phyloP scores from a whole-genome alignment of 2,329 filamentous ascomycete genomes.

The Anthostomella pinea region DNA sequence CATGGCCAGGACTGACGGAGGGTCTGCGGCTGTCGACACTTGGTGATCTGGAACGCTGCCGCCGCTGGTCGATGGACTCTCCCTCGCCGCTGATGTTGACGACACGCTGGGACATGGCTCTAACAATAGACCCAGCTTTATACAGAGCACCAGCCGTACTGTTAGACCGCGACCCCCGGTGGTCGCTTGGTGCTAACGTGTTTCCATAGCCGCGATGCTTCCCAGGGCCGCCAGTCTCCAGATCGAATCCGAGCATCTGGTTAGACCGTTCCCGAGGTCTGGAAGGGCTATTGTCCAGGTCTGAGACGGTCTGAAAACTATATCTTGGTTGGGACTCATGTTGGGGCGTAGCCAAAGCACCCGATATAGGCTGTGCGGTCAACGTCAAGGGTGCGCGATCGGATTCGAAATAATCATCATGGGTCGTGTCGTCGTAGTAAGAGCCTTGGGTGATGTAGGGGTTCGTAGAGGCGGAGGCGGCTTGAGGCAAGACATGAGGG shows the following conservation, averaged over 20 bases:
- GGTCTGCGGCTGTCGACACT: constrained; percentile 51
- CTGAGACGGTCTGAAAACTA: constrained; percentile 57
- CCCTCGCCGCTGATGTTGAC: constrained; percentile 96
- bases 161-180: constrained; percentile 58
- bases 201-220: constrained; percentile 57
- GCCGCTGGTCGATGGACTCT: constrained; percentile 73
- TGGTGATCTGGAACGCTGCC: constrained; percentile 56
- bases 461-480: constrained; percentile 26
- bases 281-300: constrained; percentile 51
- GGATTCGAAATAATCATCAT: constrained; percentile 49
- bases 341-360: constrained; percentile 42
- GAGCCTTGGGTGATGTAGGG: constrained; percentile 34
- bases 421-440: constrained; percentile 41
- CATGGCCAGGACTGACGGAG: constrained; percentile 37
- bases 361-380: constrained; percentile 54
- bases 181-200: constrained; percentile 50
- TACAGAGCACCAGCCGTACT: constrained; percentile 63
- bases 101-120: constrained; percentile 92
- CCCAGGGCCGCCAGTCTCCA: constrained; percentile 57
- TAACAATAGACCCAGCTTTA: constrained; percentile 71
- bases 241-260: constrained; percentile 52
- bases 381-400: constrained; percentile 57
- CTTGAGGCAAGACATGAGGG: constrained; percentile 26
- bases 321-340: constrained; percentile 44
- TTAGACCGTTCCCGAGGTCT: constrained; percentile 40